These are phyloP conservation scores for Aphanomyces stellatus DNA, from an alignment of 352 stramenopile species.

Conservation along the genomic window DNA sequence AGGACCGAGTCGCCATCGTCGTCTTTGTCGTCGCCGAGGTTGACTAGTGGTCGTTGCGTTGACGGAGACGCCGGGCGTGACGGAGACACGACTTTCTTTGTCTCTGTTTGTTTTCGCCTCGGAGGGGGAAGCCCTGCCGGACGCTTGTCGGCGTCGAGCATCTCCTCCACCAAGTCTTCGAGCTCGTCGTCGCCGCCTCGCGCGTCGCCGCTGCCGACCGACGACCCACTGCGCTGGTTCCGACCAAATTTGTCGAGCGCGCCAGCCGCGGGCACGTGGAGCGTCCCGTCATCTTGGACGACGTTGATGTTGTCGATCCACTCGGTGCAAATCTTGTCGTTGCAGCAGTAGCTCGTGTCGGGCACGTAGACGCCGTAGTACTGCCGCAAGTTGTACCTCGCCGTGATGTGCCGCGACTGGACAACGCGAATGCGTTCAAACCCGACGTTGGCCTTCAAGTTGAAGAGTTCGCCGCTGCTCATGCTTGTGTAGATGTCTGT, in stretches of 20 bases:
- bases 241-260: no score
- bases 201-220: background rate
- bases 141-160: no score
- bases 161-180: slow-evolving; percentile 6
- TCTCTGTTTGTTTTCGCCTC: no score
- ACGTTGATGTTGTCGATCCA: slow-evolving; percentile 58
- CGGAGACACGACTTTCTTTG: no score
- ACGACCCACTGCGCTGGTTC: no score
- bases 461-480: slow-evolving; percentile 68
- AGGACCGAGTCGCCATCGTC: slow-evolving; percentile 1
- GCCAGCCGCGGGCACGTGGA: background rate
- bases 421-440: slow-evolving; percentile 68
- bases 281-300: slow-evolving; percentile 29
- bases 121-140: no score
- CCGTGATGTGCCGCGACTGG: slow-evolving; percentile 51
- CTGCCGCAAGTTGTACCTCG: slow-evolving; percentile 47
- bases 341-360: slow-evolving; percentile 50
- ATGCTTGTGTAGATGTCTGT: slow-evolving; percentile 80
- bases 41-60: no score
- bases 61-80: no score
- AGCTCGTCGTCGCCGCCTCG: background rate
- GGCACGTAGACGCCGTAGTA: slow-evolving; percentile 69
- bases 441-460: slow-evolving; percentile 76
- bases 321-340: slow-evolving; percentile 54
- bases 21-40: background rate